A percentile compares a stretch with the other conserved stretches of the same genome.
Conservation (phyloP, 179 eudicot species). For the Carnegiea gigantea region DNA sequence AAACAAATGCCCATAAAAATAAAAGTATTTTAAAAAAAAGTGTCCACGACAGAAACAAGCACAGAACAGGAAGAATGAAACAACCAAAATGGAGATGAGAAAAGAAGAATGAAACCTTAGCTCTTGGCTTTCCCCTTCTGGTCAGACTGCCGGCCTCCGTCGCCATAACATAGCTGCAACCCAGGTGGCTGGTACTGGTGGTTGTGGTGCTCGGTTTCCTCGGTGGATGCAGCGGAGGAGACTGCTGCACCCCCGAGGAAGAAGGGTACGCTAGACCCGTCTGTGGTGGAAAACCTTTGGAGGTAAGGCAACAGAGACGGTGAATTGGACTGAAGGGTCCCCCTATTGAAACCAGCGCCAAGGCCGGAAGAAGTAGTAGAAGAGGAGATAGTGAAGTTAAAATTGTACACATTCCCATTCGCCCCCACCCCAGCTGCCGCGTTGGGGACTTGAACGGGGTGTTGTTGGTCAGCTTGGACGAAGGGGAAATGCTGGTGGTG, state of each 20-base stretch:
- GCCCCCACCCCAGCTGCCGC: not conserved
- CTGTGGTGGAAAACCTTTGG: conserved; percentile 55
- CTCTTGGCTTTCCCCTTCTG: conserved; percentile 64
- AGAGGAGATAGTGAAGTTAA: conserved; percentile 68
- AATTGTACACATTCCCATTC: conserved; percentile 46
- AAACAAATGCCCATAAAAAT: conserved; percentile 12
- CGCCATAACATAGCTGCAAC: conserved; percentile 61
- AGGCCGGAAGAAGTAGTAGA: conserved; percentile 33
- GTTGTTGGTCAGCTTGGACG: conserved; percentile 39
- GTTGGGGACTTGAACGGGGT: conserved; percentile 25
- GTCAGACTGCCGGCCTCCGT: conserved; percentile 41
- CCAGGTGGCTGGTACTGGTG: conserved; percentile 44
- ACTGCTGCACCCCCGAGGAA: conserved; percentile 50
- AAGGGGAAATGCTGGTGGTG: conserved; percentile 61
- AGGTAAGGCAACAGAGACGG: conserved; percentile 59
- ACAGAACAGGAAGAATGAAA: not conserved
- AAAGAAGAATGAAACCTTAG: conserved; percentile 22
- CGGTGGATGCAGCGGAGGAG: conserved; percentile 29
- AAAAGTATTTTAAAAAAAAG: not conserved
- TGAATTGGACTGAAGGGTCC: conserved; percentile 99
- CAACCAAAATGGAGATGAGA: not conserved
- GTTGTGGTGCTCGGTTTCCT: conserved; percentile 29
- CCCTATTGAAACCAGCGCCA: conserved; percentile 67
- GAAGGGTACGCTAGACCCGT: conserved; percentile 58
- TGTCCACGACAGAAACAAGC: too few species aligned